phyloP scores from a whole-genome alignment of 805 yeast species.

The Ogataea corticis region DNA sequence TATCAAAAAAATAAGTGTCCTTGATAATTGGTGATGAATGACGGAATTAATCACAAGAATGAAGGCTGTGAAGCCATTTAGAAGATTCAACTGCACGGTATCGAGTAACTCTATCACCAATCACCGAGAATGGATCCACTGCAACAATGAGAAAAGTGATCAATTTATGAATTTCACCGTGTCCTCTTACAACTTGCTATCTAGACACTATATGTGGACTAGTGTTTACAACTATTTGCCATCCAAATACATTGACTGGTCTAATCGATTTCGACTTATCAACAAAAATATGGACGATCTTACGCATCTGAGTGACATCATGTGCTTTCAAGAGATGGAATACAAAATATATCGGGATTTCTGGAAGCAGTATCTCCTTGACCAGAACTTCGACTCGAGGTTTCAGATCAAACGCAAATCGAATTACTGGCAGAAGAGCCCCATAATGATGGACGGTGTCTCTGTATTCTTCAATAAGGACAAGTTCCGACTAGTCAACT shows the following conservation, averaged over 20 bases:
- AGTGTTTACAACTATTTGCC: slow-evolving; percentile 55
- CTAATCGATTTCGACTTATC: slow-evolving; percentile 45
- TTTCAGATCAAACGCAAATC: slow-evolving; percentile 54
- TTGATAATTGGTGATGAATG: not conserved
- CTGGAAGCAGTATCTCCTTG: slow-evolving; percentile 26
- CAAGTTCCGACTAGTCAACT: slow-evolving; percentile 44
- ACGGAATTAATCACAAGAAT: not conserved
- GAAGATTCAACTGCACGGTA: slow-evolving; percentile 6
- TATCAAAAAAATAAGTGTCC: no score
- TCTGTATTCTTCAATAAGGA: slow-evolving; percentile 51
- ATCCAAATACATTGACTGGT: slow-evolving; percentile 48
- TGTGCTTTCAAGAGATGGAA: slow-evolving; percentile 50
- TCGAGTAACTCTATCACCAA: slow-evolving; percentile 21
- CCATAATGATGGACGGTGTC: slow-evolving; percentile 59
- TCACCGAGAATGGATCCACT: slow-evolving; percentile 22
- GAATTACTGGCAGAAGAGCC: slow-evolving; percentile 48
- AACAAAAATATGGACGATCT: slow-evolving; percentile 39
- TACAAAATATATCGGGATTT: slow-evolving; percentile 27
- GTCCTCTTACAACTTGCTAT: slow-evolving; percentile 36
- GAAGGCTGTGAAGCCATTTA: not conserved
- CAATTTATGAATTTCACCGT: slow-evolving; percentile 25
- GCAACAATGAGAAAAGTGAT: slow-evolving; percentile 3
- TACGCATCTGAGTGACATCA: slow-evolving; percentile 44
- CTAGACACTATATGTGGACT: slow-evolving; percentile 58
- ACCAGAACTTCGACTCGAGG: slow-evolving; percentile 43